These are phyloP conservation scores for Phytophthora idaei DNA, from an alignment of 352 stramenopile species.

Conservation along the genomic window DNA sequence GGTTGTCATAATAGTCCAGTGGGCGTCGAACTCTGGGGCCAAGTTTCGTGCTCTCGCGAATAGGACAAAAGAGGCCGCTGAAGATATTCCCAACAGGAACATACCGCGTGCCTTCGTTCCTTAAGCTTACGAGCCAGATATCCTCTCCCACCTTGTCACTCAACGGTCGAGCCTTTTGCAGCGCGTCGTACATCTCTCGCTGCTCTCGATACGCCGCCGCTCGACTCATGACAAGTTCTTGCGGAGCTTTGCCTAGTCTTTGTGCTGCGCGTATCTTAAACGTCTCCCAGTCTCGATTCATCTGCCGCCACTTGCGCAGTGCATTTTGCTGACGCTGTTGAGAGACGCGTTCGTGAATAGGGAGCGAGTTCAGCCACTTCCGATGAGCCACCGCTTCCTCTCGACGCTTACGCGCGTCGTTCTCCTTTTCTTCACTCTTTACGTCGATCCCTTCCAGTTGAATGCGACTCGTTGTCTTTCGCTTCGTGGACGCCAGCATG, in stretches of 20 bases:
- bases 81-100: constrained; percentile 94
- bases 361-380: constrained; percentile 70
- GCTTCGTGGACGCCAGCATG: constrained; percentile 43
- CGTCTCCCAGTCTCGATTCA: constrained; percentile 71
- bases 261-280: constrained; percentile 69
- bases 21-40: constrained; percentile 62
- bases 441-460: constrained; percentile 21
- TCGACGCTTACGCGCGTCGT: constrained; percentile 48
- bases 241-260: constrained; percentile 64
- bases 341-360: constrained; percentile 72
- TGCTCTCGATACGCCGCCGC: constrained; percentile 87
- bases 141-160: constrained; percentile 88
- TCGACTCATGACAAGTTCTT: constrained; percentile 87
- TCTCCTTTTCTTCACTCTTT: constrained; percentile 32
- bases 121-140: constrained; percentile 91
- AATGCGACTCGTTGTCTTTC: constrained; percentile 39
- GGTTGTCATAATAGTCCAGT: constrained; percentile 50
- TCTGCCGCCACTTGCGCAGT: constrained; percentile 69
- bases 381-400: constrained; percentile 54
- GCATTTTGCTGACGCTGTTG: constrained; percentile 75
- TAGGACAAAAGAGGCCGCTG: constrained; percentile 89
- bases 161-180: constrained; percentile 87
- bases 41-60: constrained; percentile 69
- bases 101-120: constrained; percentile 84
- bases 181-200: constrained; percentile 89